Evolutionary conservation across 352 stramenopile genomes (phyloP), one percentile per base, ranked within the genome.

Genomic region (Globisporangium echinulatum): DNA sequence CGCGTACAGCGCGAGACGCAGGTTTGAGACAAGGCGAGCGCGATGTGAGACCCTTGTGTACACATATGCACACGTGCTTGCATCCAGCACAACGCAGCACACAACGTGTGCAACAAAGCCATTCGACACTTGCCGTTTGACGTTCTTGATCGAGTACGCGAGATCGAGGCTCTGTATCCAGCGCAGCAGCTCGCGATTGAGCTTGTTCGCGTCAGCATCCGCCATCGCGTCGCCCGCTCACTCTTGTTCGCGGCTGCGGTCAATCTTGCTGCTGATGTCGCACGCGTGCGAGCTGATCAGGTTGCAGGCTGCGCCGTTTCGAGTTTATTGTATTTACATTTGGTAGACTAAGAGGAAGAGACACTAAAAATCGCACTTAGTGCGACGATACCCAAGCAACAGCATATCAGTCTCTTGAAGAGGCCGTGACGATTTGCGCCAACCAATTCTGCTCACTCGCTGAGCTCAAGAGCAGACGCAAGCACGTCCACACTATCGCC

Each of bases 151-250:
- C 10, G 85, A 96, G 63, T 97, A 97, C 33, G 90, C 87, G 56
- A 97, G 66, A 59, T 97, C 90, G n/a, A 96, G 69, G 64, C 85
- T 96, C 78, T 97, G 90, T 59, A 97, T 89, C 90, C 90, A 97
- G 46, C 88, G 81, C 66, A 97, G 73, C 52, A 97, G 80, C 74
- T 97, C 90, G 9, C 90, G 67, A 59, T 94, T 90, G 50, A 92
- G 70, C 74, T 94, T 87, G 69, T 93, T 93, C 46, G 64, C 56
- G 49, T 64, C 71, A 54, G 13, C 49, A 40, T 15, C 67, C 40
- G 52, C 55, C 62, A 43, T 71, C 44, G 3, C 37, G 19, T 33
- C 25, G 25, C 25, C 3, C 25, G 25, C 25, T 33, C 25, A 33
- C 25, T 33, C 25, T 33, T 33, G 25, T 33, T 33, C 25, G 25